phyloP scores from a whole-genome alignment of 2,329 filamentous ascomycete species.

The Neonectria coccinea region DNA sequence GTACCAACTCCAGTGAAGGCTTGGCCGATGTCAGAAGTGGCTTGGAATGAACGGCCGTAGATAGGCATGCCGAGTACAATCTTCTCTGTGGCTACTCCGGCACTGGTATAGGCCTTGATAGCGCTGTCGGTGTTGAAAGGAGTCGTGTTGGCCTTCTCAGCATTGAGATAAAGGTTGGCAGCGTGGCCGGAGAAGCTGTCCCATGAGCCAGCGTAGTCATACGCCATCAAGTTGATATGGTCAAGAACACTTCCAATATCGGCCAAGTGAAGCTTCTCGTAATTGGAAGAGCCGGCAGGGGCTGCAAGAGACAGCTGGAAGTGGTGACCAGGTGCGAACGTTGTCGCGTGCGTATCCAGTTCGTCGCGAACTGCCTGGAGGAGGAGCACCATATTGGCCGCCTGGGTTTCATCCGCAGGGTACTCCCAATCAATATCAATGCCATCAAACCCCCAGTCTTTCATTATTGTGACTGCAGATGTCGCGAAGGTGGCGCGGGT shows the following conservation, averaged over 20 bases:
- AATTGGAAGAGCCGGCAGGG: conserved; percentile 63
- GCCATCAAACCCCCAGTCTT: conserved; percentile 63
- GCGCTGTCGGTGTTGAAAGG: conserved; percentile 77
- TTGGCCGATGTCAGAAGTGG: conserved; percentile 73
- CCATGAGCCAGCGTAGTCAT: conserved; percentile 83
- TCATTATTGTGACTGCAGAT: conserved; percentile 75
- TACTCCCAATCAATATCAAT: conserved; percentile 59
- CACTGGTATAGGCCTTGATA: conserved; percentile 72
- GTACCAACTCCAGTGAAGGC: conserved; percentile 72
- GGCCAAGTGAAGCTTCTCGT: conserved; percentile 60
- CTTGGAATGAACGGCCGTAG: conserved; percentile 46
- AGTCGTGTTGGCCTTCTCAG: conserved; percentile 66
- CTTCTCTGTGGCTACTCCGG: conserved; percentile 72
- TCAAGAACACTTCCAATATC: conserved; percentile 64
- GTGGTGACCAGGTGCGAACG: conserved; percentile 59
- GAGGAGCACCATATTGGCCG: conserved; percentile 58
- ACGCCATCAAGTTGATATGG: conserved; percentile 77
- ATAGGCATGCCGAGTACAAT: conserved; percentile 84
- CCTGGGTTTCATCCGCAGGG: conserved; percentile 53
- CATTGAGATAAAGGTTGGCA: conserved; percentile 75
- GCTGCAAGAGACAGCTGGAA: conserved; percentile 67
- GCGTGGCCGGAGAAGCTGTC: conserved; percentile 72
- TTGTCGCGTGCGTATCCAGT: conserved; percentile 61
- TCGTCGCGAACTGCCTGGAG: conserved; percentile 58
- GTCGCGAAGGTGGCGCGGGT: conserved; percentile 76